Base-by-base conservation (phyloP, 768 basidiomycete species). In the Hebeloma cylindrosporum region DNA sequence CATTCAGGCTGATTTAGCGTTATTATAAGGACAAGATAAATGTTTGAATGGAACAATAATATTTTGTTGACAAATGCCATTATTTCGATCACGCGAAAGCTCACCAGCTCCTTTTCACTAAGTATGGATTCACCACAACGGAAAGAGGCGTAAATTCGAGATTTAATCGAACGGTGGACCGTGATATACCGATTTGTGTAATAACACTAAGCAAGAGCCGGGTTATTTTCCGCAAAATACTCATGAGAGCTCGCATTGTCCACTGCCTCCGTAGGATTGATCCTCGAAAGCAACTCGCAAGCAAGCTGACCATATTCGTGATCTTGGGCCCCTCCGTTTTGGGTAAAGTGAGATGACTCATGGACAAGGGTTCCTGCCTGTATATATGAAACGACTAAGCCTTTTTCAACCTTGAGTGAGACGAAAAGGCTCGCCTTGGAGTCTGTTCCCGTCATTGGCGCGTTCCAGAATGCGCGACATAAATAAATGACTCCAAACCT, bases 151-250 rank as follows among this genome's bases (percentile, higher is more conserved):
- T n/a, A n/a, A n/a, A n/a, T n/a, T n/a, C n/a, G n/a, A n/a, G n/a
- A n/a, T n/a, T n/a, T n/a, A n/a, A n/a, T n/a, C n/a, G n/a, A n/a
- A n/a, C n/a, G n/a, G n/a, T n/a, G n/a, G n/a, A n/a, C n/a, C n/a
- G n/a, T n/a, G n/a, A n/a, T n/a, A n/a, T n/a, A n/a, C n/a, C n/a
- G n/a, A n/a, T n/a, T n/a, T n/a, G n/a, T n/a, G n/a, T n/a, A n/a
- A n/a, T n/a, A n/a, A n/a, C n/a, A 38, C 65, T 51, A 69, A 37
- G 61, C 41, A 22, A 61, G 64, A 11, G 60, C 30, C 21, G 71
- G 73, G 59, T 63, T 67, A 56, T 77, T 77, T 66, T 77, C 74
- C 4, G 74, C 71, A 50, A 75, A 76, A 60, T 75, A 77, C 46
- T 78, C 75, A 53, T 76, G 72, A 40, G 58, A 67, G 56, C 76